Evolutionary conservation across 2,329 filamentous ascomycete species (phyloP), one percentile per base, ranked within the genome.

Genomic region (Sporothrix brasiliensis): DNA sequence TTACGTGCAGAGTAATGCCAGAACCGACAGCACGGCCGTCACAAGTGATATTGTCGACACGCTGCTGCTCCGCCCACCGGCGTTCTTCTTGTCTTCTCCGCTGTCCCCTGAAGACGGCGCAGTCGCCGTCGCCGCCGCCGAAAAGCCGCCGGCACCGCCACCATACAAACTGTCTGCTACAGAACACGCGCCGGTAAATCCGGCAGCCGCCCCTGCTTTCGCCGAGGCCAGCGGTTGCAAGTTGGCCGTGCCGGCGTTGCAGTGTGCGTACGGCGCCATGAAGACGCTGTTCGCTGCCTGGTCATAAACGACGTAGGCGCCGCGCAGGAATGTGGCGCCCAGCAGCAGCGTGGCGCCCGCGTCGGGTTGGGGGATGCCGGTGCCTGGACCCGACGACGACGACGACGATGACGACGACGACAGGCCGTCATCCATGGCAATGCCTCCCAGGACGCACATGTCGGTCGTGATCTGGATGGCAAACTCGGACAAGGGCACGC

Each of bases 401-500:
- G 63, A 52, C 2, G 60, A 47, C 21, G 61, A 30, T 5, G 47
- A 53, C 10, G 63, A 52, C 2, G 65, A 41, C 9, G 65, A 54
- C 13, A 50, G 11, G 10, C 52, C 34, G 34, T 41, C 14, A n/a
- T 44, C 50, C 19, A 54, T 3, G 34, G 50, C 67, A 58, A 73
- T 53, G 13, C 76, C 75, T 30, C 83, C 83, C 14, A 83, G 77
- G 65, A 81, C 79, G 76, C 83, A 85, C 53, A 75, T 78, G 14
- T 74, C 74, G 16, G 75, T 75, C 61, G 78, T 74, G 14, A 79
- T 75, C 34, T 84, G 78, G 69, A 86, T 79, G 74, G 87, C 82
- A 65, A 87, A 84, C 73, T 88, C 84, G 71, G 77, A 78, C 19
- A 83, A 78, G 3, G 82, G 77, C 16, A 85, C 83, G 49, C 53